These are phyloP conservation scores for Termitomyces sp. DNA, from an alignment of 768 basidiomycete genomes.

Conservation along the genomic window DNA sequence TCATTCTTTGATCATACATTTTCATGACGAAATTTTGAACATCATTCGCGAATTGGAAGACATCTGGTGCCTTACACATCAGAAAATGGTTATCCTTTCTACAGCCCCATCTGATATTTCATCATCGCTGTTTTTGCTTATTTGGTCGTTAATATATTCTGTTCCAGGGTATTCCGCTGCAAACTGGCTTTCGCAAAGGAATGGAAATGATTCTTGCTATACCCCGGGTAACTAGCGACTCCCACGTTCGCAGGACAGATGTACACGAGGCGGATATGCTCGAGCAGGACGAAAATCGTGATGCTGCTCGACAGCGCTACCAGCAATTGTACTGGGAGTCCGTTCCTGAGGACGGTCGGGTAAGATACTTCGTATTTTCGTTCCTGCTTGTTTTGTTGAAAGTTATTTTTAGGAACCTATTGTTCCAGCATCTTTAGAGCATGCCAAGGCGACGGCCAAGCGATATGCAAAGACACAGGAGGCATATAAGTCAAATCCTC, in stretches of 20 bases:
- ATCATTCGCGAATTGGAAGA: slow-evolving; percentile 74
- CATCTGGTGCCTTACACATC: slow-evolving; percentile 54
- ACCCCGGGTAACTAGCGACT: slow-evolving; percentile 12
- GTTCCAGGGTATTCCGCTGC: slow-evolving; percentile 53
- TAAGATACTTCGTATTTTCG: slow-evolving; percentile 22
- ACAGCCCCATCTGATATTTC: slow-evolving; percentile 66
- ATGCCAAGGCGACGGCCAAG: slow-evolving; percentile 35
- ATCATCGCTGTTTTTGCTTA: slow-evolving; percentile 1
- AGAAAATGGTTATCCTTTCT: slow-evolving; percentile 50
- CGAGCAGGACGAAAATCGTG: slow-evolving; percentile 49
- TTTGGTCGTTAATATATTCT: slow-evolving; percentile 1
- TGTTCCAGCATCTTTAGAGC: slow-evolving; percentile 49
- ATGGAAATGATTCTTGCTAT: slow-evolving; percentile 81
- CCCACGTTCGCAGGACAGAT: slow-evolving; percentile 31
- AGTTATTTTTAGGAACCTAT: slow-evolving; percentile 47
- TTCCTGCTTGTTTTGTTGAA: neutral
- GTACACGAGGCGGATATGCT: slow-evolving; percentile 56
- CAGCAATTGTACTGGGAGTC: slow-evolving; percentile 78
- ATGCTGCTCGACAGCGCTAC: slow-evolving; percentile 56
- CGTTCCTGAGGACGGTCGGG: slow-evolving; percentile 60
- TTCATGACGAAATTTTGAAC: slow-evolving; percentile 44
- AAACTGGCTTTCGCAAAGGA: slow-evolving; percentile 72
- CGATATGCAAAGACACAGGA: slow-evolving; percentile 26
- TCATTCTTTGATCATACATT: neutral
- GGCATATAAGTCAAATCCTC: slow-evolving; percentile 30